Percentiles rank a stretch among this genome's conserved stretches.
Evolutionary conservation across 371 early-diverging fungal genomes (phyloP).

Genomic region (Batkoa obscura): DNA sequence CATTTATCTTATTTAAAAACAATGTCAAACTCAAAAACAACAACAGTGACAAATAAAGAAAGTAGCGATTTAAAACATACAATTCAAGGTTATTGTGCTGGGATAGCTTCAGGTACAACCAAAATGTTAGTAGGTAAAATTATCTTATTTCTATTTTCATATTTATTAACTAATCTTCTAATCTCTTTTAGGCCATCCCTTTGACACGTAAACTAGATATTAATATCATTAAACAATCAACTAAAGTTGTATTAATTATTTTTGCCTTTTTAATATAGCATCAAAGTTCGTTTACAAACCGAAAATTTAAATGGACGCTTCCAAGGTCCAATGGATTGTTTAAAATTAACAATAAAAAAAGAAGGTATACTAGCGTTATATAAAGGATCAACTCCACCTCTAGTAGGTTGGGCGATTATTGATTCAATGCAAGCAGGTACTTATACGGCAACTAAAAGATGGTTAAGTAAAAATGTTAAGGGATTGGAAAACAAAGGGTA

Average conservation of each 20-base stretch:
- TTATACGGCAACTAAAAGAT: background rate
- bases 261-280: constrained; percentile 16
- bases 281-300: constrained; percentile 55
- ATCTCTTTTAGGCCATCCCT: background rate
- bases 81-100: constrained; percentile 49
- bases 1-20: too few species aligned
- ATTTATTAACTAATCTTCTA: background rate
- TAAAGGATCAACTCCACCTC: constrained; percentile 81
- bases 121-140: constrained; percentile 55
- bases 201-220: background rate
- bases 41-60: too few species aligned
- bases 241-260: background rate
- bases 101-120: constrained; percentile 58
- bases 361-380: constrained; percentile 72
- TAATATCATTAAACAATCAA: background rate
- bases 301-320: constrained; percentile 63
- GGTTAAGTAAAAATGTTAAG: background rate
- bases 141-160: constrained; percentile 37
- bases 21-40: too few species aligned
- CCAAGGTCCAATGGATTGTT: constrained; percentile 69
- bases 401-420: constrained; percentile 86
- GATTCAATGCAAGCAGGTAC: constrained; percentile 49
- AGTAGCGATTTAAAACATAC: too few species aligned
- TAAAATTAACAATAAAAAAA: constrained; percentile 36
- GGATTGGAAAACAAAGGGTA: background rate